Conservation (phyloP, 148 eudicot genomes). For the Gaultheria prostrata region DNA sequence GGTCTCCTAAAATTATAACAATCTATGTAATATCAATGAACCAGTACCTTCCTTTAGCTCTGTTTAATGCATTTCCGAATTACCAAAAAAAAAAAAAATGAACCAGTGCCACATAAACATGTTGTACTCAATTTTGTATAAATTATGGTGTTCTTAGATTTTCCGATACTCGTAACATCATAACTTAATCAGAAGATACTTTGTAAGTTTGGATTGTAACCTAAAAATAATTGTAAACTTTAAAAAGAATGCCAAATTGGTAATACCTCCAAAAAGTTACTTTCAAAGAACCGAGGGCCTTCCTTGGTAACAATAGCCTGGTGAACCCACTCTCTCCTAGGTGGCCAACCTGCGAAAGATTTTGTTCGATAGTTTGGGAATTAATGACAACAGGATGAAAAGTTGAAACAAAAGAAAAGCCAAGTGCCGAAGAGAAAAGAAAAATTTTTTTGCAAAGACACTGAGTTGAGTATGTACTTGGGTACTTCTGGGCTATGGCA, state of each 20-base stretch:
- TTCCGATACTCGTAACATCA: background rate
- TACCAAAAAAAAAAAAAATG: too few species aligned
- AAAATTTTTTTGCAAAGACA: too few species aligned
- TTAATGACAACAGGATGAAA: too few species aligned
- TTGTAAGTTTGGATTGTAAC: background rate
- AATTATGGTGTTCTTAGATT: background rate
- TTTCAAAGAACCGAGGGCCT: conserved; percentile 89
- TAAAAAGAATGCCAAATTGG: background rate
- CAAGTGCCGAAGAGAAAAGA: too few species aligned
- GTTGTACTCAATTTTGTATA: background rate
- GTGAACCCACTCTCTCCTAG: conserved; percentile 95
- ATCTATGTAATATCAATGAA: background rate
- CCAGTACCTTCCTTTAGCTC: too few species aligned
- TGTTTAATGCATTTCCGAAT: too few species aligned
- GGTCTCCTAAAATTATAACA: background rate
- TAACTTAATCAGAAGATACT: background rate
- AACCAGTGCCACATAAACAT: background rate
- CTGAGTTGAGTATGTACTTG: too few species aligned
- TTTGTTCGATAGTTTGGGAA: too few species aligned
- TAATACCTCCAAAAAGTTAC: conserved; percentile 84
- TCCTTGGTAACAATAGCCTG: conserved; percentile 84
- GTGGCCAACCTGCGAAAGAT: conserved; percentile 69
- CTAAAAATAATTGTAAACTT: background rate
- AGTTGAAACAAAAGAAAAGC: too few species aligned
- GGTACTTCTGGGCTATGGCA: too few species aligned